These are phyloP conservation scores for Euphorbia schlechtendalii DNA, from an alignment of 441 rosid genomes.

Conservation along the genomic window DNA sequence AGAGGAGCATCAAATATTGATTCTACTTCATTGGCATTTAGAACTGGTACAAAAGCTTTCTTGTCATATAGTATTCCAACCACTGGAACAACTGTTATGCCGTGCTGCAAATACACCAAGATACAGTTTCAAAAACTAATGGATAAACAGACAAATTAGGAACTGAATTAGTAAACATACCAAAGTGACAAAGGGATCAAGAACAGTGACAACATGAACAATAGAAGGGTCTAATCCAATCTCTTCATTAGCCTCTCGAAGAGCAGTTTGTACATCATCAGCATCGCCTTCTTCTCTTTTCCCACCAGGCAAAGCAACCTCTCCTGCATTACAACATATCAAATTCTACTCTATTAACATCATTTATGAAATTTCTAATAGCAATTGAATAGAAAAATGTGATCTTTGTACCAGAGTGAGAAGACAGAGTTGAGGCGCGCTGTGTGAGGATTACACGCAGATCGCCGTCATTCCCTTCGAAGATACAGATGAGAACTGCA, in stretches of 20 bases:
- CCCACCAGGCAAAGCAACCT: constrained; percentile 75
- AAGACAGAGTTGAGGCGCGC: constrained; percentile 48
- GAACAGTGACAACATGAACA: constrained; percentile 46
- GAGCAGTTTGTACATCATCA: constrained; percentile 51
- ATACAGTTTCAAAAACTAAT: background rate
- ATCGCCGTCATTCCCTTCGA: constrained; percentile 43
- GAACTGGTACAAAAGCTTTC: constrained; percentile 42
- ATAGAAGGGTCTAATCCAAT: constrained; percentile 64
- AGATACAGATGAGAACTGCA: constrained; percentile 60
- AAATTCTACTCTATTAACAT: background rate
- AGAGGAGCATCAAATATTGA: constrained; percentile 60
- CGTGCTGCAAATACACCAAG: constrained; percentile 28
- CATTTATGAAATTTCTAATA: background rate
- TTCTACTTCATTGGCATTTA: constrained; percentile 54
- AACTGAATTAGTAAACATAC: constrained; percentile 21
- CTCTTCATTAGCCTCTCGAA: constrained; percentile 76
- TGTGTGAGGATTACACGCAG: constrained; percentile 61
- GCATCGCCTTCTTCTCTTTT: constrained; percentile 53
- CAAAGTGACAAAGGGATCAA: constrained; percentile 48
- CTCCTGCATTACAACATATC: constrained; percentile 33
- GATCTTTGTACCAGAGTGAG: constrained; percentile 41
- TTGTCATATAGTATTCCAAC: constrained; percentile 39
- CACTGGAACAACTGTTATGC: constrained; percentile 51
- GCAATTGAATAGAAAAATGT: background rate
- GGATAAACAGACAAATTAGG: too few species aligned